A percentile compares a stretch with the other conserved stretches of the same genome.
Conservation (phyloP, 1,284 basidiomycete species). For the Phylloboletellus chloephorus region DNA sequence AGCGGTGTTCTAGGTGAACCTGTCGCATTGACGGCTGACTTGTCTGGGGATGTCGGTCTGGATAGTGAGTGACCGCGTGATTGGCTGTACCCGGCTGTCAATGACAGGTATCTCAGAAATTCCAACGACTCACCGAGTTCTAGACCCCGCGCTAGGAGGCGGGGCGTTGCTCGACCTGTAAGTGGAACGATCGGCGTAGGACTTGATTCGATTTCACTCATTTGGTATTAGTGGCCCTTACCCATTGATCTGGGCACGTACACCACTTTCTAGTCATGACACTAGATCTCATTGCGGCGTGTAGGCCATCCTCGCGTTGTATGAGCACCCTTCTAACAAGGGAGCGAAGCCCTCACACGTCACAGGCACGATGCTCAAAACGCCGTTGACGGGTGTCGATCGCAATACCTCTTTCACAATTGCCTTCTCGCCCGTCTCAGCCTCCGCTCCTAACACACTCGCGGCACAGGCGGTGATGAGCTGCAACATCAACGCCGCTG, state of each 20-base stretch:
- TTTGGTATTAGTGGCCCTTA: slow-evolving; percentile 63
- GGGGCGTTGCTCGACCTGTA: slow-evolving; percentile 83
- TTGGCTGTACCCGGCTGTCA: background rate
- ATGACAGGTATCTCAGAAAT: slow-evolving; percentile 42
- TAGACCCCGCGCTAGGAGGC: slow-evolving; percentile 79
- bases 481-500: slow-evolving; percentile 52
- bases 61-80: slow-evolving; percentile 48
- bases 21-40: slow-evolving; percentile 62
- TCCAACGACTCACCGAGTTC: slow-evolving; percentile 66
- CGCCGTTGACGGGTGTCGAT: slow-evolving; percentile 75
- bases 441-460: slow-evolving; percentile 36
- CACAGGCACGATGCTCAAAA: slow-evolving; percentile 64
- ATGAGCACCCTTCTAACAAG: slow-evolving; percentile 72
- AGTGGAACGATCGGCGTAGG: slow-evolving; percentile 21
- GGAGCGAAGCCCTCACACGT: slow-evolving; percentile 50
- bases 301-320: slow-evolving; percentile 72
- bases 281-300: slow-evolving; percentile 9
- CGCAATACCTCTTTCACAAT: slow-evolving; percentile 71
- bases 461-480: slow-evolving; percentile 63
- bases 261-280: background rate
- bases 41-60: slow-evolving; percentile 68
- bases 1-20: slow-evolving; percentile 59
- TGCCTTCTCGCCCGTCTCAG: slow-evolving; percentile 49
- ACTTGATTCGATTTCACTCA: slow-evolving; percentile 3
- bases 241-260: slow-evolving; percentile 69